phyloP scores from a whole-genome alignment of 2,329 filamentous ascomycete species.

The Cladosporium sp. region DNA sequence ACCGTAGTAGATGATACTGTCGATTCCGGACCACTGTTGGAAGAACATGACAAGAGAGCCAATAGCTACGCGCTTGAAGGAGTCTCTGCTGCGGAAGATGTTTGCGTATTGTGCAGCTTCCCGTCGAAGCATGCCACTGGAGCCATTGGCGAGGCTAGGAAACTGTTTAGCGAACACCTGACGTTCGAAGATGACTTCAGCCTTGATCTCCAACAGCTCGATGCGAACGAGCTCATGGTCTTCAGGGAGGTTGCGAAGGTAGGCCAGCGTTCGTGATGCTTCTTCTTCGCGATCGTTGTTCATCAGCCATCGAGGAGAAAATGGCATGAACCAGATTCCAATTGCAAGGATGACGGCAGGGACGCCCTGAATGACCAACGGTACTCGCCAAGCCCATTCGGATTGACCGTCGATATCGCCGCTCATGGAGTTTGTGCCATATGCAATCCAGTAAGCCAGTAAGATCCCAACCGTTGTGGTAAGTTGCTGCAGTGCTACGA shows the following conservation, averaged over 20 bases:
- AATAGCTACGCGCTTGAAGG: constrained; percentile 29
- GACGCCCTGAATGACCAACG: constrained; percentile 69
- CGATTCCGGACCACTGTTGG: constrained; percentile 46
- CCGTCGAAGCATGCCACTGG: background rate
- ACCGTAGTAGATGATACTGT: constrained; percentile 28
- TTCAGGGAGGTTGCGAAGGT: constrained; percentile 61
- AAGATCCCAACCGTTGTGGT: constrained; percentile 60
- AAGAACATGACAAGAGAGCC: constrained; percentile 30
- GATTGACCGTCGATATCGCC: constrained; percentile 49
- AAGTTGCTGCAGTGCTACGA: constrained; percentile 67
- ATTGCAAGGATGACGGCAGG: constrained; percentile 67
- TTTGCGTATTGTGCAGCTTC: constrained; percentile 22
- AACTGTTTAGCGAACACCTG: background rate
- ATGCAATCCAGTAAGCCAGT: constrained; percentile 51
- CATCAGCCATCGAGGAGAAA: constrained; percentile 73
- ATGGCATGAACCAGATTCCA: constrained; percentile 69
- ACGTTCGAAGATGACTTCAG: constrained; percentile 73
- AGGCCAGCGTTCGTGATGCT: constrained; percentile 63
- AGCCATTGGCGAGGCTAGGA: background rate
- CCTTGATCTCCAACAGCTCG: constrained; percentile 80
- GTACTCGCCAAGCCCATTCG: constrained; percentile 74
- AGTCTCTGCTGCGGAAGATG: constrained; percentile 29
- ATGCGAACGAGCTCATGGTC: constrained; percentile 70
- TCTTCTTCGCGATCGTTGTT: constrained; percentile 71
- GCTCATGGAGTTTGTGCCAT: constrained; percentile 37